Evolutionary conservation across 2,329 filamentous ascomycete genomes (phyloP).

Genomic region (Sporothrix globosa): DNA sequence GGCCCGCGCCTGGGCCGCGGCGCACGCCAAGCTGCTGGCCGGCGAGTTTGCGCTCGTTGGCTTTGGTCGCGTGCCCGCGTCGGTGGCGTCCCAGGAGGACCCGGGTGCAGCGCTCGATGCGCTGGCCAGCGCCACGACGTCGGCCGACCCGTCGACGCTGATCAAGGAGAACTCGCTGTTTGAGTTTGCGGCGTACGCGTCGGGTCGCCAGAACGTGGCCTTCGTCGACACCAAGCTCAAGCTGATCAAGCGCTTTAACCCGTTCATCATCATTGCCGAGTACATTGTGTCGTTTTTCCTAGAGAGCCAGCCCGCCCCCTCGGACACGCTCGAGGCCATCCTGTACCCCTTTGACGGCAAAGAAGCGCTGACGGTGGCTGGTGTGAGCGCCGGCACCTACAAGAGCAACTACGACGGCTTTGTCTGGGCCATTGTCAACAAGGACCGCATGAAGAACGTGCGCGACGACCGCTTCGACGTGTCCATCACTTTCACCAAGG

Average conservation of each 20-base stretch:
- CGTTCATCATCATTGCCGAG: conserved; percentile 65
- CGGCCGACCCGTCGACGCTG: conserved; percentile 55
- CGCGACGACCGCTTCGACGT: conserved; percentile 94
- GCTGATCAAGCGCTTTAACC: conserved; percentile 86
- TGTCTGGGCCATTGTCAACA: conserved; percentile 94
- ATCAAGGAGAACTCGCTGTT: conserved; percentile 86
- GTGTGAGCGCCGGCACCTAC: conserved; percentile 50
- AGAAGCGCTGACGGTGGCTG: conserved; percentile 76
- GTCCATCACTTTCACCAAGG: conserved; percentile 90
- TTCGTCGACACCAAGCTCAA: conserved; percentile 85
- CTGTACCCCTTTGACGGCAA: conserved; percentile 91
- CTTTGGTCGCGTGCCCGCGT: conserved; percentile 61
- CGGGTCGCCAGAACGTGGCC: conserved; percentile 88
- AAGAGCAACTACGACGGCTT: conserved; percentile 83
- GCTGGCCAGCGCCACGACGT: conserved; percentile 42
- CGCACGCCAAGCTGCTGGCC: conserved; percentile 71
- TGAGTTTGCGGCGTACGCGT: conserved; percentile 85
- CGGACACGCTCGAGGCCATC: conserved; percentile 74
- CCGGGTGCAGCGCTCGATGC: conserved; percentile 69
- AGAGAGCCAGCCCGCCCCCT: conserved; percentile 70
- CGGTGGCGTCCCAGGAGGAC: conserved; percentile 48
- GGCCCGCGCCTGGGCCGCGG: conserved; percentile 77
- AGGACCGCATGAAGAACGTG: conserved; percentile 86
- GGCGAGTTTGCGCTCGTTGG: conserved; percentile 88
- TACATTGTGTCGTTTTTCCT: conserved; percentile 72